Evolutionary conservation across 2,329 filamentous ascomycete genomes (phyloP).

Genomic region (Colletotrichum theobromicola): DNA sequence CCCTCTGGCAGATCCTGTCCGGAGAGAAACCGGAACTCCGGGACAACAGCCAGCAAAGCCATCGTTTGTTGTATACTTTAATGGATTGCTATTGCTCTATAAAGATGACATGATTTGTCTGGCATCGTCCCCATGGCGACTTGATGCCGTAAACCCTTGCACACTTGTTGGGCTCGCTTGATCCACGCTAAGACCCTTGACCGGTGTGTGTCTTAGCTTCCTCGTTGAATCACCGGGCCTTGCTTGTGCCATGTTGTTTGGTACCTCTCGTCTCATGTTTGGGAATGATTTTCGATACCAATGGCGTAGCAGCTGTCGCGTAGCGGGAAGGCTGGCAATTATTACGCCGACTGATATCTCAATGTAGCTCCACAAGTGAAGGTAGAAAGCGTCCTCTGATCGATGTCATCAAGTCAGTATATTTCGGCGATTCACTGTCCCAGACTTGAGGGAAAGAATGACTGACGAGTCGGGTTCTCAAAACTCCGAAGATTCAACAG

Average conservation of each 20-base stretch:
- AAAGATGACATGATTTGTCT: not conserved
- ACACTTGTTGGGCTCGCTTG: not conserved
- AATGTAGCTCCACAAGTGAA: conserved; percentile 51
- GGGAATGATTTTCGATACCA: not conserved
- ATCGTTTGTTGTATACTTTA: not conserved
- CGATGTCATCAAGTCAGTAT: conserved; percentile 37
- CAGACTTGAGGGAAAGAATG: conserved; percentile 8
- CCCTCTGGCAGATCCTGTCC: not conserved
- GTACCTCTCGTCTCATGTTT: not conserved
- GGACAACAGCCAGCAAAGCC: not conserved
- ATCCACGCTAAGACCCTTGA: not conserved
- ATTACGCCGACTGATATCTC: conserved; percentile 50
- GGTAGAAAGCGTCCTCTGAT: conserved; percentile 37
- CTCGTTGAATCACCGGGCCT: not conserved
- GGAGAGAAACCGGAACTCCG: not conserved
- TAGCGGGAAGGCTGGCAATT: conserved; percentile 41
- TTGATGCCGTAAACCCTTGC: not conserved
- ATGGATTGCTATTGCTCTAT: not conserved
- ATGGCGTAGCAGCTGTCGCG: conserved; percentile 9
- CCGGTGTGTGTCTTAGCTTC: not conserved
- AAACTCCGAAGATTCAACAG: conserved; percentile 48
- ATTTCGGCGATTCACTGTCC: conserved; percentile 33
- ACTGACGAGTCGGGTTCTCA: conserved; percentile 36
- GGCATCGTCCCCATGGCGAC: not conserved
- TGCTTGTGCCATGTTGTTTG: not conserved